Conservation (phyloP, 202 grass and related monocot species). For the Setaria italica region DNA sequence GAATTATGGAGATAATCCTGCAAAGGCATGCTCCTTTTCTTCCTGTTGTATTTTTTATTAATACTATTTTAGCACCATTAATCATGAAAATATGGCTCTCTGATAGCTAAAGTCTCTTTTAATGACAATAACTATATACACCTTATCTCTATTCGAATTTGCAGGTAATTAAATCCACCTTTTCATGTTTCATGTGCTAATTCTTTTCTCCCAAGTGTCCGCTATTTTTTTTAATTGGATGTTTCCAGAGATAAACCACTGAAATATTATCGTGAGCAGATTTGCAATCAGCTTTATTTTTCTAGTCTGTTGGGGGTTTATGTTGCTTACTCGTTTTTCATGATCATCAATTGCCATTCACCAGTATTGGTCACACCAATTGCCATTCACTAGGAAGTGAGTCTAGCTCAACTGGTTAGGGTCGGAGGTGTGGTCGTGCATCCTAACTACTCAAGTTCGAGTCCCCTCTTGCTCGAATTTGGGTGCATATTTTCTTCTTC, state of each 20-base stretch:
- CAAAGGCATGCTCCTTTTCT: slow-evolving; percentile 54
- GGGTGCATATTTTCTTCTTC: too few species aligned
- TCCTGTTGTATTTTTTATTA: slow-evolving; percentile 13
- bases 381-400: too few species aligned
- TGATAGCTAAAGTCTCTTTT: not conserved
- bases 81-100: not conserved
- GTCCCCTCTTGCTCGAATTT: too few species aligned
- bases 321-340: not conserved
- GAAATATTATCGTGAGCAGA: not conserved
- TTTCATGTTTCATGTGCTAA: not conserved
- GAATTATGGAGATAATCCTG: slow-evolving; percentile 91
- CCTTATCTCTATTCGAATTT: not conserved
- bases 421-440: too few species aligned
- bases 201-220: not conserved
- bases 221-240: not conserved
- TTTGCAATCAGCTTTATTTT: not conserved
- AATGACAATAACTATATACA: not conserved
- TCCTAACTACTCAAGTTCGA: too few species aligned
- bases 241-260: not conserved
- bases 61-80: not conserved
- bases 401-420: too few species aligned
- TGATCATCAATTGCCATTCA: not conserved
- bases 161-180: not conserved
- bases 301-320: not conserved
- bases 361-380: not conserved